Base-by-base conservation (phyloP, 192 early-diverging fungal genomes). In the Phlyctochytrium planicorne region DNA sequence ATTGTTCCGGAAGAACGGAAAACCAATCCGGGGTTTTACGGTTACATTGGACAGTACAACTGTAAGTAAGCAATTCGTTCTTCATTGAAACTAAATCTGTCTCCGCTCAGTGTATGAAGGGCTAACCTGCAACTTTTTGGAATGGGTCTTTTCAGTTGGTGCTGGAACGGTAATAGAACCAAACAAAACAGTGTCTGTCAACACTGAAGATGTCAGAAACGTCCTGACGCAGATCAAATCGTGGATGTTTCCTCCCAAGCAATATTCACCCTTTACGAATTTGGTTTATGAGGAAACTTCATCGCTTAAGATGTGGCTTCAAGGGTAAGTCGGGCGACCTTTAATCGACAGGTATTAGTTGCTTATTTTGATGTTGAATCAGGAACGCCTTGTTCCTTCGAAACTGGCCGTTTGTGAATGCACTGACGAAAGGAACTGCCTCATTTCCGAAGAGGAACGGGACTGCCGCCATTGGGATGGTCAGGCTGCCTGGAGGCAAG, bases 101-200 rank as follows among this genome's bases (percentile, higher is more conserved):
- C 10, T 31, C 23, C 23, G 34, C 24, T 20, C 59, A 72, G 63
- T 57, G 12, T 70, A 65, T 55, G 68, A 75, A 47, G 70, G 74
- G 6, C 55, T 75, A 16, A 75, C 74, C 2, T 75, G 74, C 47
- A 73, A 75, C 69, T 16, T 72, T 3, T 37, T 75, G 35, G 74
- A 75, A 35, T 73, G 55, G 52, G 2, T 75, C 16, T 6, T 14
- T 2, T n/a, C 30, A 30, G 34, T 23, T 25, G 70, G 57, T 23
- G 71, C 64, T 37, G 74, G 74, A 23, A 1, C 32, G 17, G 31
- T 68, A 20, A 17, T 68, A 10, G 29, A 65, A 12, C 31, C 60
- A 16, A 47, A 68, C 37, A 17, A 25, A 29, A 68, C 33, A 0
- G 61, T 68, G 23, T 31, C 66, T 6, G 24, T 68, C 24, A 59